These are phyloP conservation scores for Leptographium procerum DNA, from an alignment of 2,329 filamentous ascomycete species.

Conservation along the genomic window DNA sequence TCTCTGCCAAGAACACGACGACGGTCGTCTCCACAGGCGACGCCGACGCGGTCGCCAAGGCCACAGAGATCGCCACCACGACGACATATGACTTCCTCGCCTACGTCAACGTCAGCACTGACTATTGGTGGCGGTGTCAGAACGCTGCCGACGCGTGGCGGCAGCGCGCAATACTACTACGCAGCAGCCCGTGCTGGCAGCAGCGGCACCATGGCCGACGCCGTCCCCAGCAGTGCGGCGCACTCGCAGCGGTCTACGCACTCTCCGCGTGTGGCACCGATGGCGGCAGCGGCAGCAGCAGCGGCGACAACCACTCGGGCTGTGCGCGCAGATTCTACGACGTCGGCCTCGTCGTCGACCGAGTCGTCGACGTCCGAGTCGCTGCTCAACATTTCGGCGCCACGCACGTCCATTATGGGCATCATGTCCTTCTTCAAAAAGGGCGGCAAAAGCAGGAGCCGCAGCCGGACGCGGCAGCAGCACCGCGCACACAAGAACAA, in stretches of 20 bases:
- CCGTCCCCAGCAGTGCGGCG: not conserved
- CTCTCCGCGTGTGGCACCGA: too few relatives aligned
- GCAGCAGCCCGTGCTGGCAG: not conserved
- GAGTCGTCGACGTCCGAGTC: conserved; percentile 22
- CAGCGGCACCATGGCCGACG: not conserved
- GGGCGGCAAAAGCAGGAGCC: conserved; percentile 11
- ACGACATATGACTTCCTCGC: not conserved
- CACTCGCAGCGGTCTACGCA: not conserved
- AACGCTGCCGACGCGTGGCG: not conserved
- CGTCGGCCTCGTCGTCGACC: conserved; percentile 15
- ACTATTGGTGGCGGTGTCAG: not conserved
- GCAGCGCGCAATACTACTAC: not conserved
- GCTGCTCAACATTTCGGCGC: conserved; percentile 22
- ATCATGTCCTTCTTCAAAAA: conserved; percentile 23
- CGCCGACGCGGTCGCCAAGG: too few relatives aligned
- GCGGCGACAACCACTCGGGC: conserved; percentile 8
- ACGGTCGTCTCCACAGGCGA: not conserved
- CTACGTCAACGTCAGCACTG: not conserved
- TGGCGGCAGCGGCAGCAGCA: conserved; percentile 6
- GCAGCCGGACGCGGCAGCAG: conserved; percentile 7
- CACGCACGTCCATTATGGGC: conserved; percentile 17
- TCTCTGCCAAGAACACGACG: not conserved
- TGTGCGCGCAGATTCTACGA: conserved; percentile 7
- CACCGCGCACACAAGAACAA: conserved; percentile 16
- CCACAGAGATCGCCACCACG: not conserved